phyloP scores from a whole-genome alignment of 1,284 basidiomycete genomes.

The Boletus smithii region DNA sequence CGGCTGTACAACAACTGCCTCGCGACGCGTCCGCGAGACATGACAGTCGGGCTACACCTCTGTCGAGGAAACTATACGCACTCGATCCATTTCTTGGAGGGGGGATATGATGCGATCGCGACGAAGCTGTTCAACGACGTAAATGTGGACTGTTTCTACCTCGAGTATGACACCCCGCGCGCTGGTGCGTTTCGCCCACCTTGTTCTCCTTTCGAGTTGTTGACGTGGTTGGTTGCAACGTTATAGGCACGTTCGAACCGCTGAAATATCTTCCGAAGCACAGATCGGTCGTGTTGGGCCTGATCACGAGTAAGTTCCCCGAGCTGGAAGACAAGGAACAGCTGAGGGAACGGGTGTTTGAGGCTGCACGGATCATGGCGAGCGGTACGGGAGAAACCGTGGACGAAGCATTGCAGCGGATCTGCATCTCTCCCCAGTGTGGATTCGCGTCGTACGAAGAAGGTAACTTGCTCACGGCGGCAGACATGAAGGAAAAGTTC shows the following conservation, averaged over 20 bases:
- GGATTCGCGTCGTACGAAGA: conserved; percentile 71
- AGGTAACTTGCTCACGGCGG: conserved; percentile 42
- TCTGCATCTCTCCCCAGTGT: conserved; percentile 72
- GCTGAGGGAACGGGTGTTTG: conserved; percentile 58
- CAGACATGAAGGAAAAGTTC: conserved; percentile 27
- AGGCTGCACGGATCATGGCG: conserved; percentile 60
- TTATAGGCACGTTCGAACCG: conserved; percentile 50
- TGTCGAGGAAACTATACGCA: conserved; percentile 76
- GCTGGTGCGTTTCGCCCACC: conserved; percentile 45
- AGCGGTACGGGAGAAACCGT: conserved; percentile 50
- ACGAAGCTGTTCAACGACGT: conserved; percentile 69
- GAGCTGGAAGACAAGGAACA: conserved; percentile 59
- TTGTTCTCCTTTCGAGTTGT: not conserved
- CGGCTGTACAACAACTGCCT: conserved; percentile 68
- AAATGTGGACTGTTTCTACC: conserved; percentile 74
- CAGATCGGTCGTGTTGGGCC: conserved; percentile 70
- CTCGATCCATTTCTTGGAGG: conserved; percentile 67
- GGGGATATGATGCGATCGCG: conserved; percentile 74
- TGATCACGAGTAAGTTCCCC: conserved; percentile 71
- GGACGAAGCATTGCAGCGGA: conserved; percentile 56
- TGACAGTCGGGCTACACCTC: conserved; percentile 70
- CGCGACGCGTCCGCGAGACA: conserved; percentile 55
- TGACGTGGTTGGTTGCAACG: too few species aligned
- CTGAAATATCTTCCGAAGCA: conserved; percentile 61
- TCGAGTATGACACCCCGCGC: conserved; percentile 77